Evolutionary conservation across 257 asterid species (phyloP), one percentile per base, ranked within the genome.

Genomic region (Rubia yunnanensis): DNA sequence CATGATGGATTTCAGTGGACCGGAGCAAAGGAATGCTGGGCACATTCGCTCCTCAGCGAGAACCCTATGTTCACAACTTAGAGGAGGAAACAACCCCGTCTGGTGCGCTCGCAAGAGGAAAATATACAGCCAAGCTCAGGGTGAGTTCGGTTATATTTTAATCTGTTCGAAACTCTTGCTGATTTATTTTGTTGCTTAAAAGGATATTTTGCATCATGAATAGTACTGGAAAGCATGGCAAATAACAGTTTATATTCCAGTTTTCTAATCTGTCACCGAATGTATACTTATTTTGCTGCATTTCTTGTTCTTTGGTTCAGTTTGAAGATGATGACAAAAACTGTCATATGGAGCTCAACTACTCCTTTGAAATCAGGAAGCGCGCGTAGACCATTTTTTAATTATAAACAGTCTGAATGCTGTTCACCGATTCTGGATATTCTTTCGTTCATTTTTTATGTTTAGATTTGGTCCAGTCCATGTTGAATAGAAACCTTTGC

Each of bases 81-180:
- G 95, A 87, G 80, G 88, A 85, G 77, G 92, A 88, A 76, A 88
- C 88, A 5, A 76, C 95, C 49, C 95, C 95, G 10, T 83, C 95
- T 22, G 91, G 94, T 24, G 82, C 80, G 63, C 88, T 88, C 56
- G 95, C 91, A 17, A 84, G 95, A 77, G 95, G 95, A 41, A 80
- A 63, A 41, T 88, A 88, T 74, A 74, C 79, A 5, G 94, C 95
- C 27, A 78, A 75, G 68, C 91, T 88, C 60, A 83, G 76, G 88
- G 95, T 88, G 41, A 5, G 78, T 73, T 11, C 32, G 23, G 17
- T 53, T 62, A n/a, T 3, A 17, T 59, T 77, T 15, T 34, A 13
- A 14, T 18, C 11, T 2, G n/a, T 24, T 63, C 28, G n/a, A 57
- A 41, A 32, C 27, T 14, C 23, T 10, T 41, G 26, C 36, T 27